Evolutionary conservation across 2,329 filamentous ascomycete species (phyloP), one percentile per base, ranked within the genome.

Genomic region (Talaromyces verruculosus): DNA sequence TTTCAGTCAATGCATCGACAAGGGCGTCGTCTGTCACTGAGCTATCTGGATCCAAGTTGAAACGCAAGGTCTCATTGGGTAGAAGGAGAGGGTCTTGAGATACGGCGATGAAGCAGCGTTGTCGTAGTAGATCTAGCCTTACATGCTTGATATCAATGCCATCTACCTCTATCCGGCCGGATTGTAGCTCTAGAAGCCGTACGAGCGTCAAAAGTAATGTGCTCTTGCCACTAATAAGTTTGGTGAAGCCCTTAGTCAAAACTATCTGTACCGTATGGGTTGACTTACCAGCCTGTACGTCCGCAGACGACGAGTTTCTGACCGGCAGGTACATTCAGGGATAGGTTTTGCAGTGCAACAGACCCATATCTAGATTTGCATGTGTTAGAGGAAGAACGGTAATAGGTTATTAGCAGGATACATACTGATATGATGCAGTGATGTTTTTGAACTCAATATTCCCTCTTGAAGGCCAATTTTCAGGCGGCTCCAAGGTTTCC

Each of bases 401-500:
- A 17, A 13, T 19, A 39, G 6, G 7, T 4, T 39, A 13, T 17
- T 5, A 4, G n/a, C 15, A 47, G 13, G 17, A 57, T 43, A 57
- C 64, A 19, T 55, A 65, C 64, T 57, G 45, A 41, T 65, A 65
- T 0, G 57, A 61, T 37, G 64, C 64, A 55, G 47, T 57, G 35
- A 61, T 37, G 5, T 65, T 28, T 33, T 76, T 73, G 72, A 83
- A 81, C 37, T 78, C 73, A 11, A 84, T 77, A 39, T 72, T 73
- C 5, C 82, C 82, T n/a, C 76, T 69, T 2, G 74, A 72, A 0
- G 82, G 82, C 82, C 82, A 83, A 30, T 74, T 72, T 1, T 75
- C 68, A 5, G 80, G 78, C 5, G 77, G 73, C 3, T 71, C 70
- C 17, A 73, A 70, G 45, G 78, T 74, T 68, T 85, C 82, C 1